A percentile compares a stretch with the other conserved stretches of the same genome.
These are phyloP conservation scores for Russula emetica DNA, from an alignment of 768 basidiomycete genomes.

Conservation along the genomic window DNA sequence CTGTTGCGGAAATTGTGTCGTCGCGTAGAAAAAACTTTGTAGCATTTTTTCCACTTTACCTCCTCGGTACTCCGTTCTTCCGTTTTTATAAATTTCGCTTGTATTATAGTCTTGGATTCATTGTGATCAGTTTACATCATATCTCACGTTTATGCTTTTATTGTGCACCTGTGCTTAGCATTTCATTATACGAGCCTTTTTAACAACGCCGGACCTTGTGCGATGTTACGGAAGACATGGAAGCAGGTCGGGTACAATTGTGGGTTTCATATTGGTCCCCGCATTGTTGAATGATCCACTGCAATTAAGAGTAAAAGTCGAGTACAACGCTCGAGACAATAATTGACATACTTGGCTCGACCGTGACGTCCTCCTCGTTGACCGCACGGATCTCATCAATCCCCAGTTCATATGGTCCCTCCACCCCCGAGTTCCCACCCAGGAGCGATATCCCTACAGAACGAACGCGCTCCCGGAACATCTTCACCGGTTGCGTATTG, in stretches of 20 bases:
- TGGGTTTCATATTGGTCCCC: slow-evolving; percentile 14
- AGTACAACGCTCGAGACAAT: neutral
- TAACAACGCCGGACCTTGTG: neutral
- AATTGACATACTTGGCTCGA: slow-evolving; percentile 32
- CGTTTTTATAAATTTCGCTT: slow-evolving; percentile 6
- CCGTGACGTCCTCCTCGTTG: slow-evolving; percentile 60
- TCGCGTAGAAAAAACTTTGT: slow-evolving; percentile 38
- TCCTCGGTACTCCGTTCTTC: neutral
- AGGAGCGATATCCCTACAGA: slow-evolving; percentile 85
- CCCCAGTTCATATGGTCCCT: slow-evolving; percentile 78
- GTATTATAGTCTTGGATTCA: slow-evolving; percentile 24
- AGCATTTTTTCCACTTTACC: slow-evolving; percentile 18
- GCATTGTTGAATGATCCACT: slow-evolving; percentile 16
- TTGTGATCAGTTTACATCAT: slow-evolving; percentile 12
- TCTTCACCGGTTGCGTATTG: slow-evolving; percentile 63
- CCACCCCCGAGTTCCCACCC: slow-evolving; percentile 72
- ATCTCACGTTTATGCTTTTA: slow-evolving; percentile 3
- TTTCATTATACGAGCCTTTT: neutral
- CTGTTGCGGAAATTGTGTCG: slow-evolving; percentile 69
- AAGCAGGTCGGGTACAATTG: neutral
- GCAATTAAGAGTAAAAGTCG: neutral
- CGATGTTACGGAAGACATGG: neutral
- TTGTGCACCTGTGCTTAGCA: slow-evolving; percentile 12
- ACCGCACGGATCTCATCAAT: slow-evolving; percentile 79
- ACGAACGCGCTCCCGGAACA: slow-evolving; percentile 70